Percentiles rank a stretch among this genome's conserved stretches.
Conservation (phyloP, 306 rosid species). For the Fragaria iinumae region DNA sequence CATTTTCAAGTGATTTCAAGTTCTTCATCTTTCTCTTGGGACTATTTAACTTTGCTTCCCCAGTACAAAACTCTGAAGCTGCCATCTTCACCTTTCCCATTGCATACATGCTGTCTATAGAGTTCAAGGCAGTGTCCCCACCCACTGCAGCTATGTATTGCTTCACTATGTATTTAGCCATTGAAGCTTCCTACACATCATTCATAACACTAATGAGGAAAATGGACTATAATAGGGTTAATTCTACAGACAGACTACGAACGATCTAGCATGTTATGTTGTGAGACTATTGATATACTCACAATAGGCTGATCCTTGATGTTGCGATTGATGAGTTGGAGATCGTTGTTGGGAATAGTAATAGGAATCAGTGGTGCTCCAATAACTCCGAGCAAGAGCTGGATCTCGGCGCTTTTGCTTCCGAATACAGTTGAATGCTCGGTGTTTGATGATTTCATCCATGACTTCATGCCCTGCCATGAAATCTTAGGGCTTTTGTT, state of each 20-base stretch:
- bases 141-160: conserved; percentile 91
- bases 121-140: conserved; percentile 67
- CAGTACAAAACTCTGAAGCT: conserved; percentile 59
- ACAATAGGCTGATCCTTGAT: conserved; percentile 84
- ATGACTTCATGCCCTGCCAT: conserved; percentile 78
- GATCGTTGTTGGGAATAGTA: conserved; percentile 45
- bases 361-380: conserved; percentile 89
- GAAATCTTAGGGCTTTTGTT: conserved; percentile 47
- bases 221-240: neutral
- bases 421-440: conserved; percentile 58
- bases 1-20: conserved; percentile 33
- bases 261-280: neutral
- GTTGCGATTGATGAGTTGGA: conserved; percentile 51
- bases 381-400: conserved; percentile 78
- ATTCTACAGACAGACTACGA: neutral
- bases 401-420: conserved; percentile 65
- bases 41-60: conserved; percentile 46
- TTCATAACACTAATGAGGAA: neutral
- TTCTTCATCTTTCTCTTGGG: conserved; percentile 53
- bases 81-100: conserved; percentile 92
- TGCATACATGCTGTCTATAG: conserved; percentile 83
- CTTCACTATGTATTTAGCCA: conserved; percentile 87
- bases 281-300: conserved; percentile 13
- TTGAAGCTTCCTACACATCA: conserved; percentile 57
- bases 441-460: conserved; percentile 59